These are phyloP conservation scores for Trichoderma oligosporum DNA, from an alignment of 2,329 filamentous ascomycete species.

Conservation along the genomic window DNA sequence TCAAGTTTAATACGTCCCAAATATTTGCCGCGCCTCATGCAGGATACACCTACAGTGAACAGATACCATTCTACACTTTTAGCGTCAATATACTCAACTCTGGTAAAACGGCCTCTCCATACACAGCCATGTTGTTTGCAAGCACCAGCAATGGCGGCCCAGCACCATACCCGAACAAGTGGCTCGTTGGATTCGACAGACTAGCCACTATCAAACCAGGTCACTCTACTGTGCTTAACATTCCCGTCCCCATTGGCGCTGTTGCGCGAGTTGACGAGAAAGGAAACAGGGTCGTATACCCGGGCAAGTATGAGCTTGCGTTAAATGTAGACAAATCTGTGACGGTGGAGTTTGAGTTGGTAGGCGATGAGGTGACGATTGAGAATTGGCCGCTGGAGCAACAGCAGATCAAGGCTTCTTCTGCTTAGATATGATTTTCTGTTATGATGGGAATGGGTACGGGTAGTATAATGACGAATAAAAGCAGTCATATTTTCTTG, in stretches of 20 bases:
- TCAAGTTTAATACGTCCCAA: slow-evolving; percentile 15
- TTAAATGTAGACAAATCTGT: slow-evolving; percentile 43
- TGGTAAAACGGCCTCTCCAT: slow-evolving; percentile 47
- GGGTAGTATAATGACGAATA: slow-evolving; percentile 5
- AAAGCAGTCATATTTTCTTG: neutral
- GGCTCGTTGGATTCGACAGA: slow-evolving; percentile 48
- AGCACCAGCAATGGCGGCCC: slow-evolving; percentile 43
- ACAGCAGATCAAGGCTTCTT: slow-evolving; percentile 4
- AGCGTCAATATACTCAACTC: slow-evolving; percentile 45
- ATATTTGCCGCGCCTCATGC: neutral
- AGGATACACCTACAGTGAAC: slow-evolving; percentile 13
- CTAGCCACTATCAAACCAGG: slow-evolving; percentile 37
- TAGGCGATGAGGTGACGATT: slow-evolving; percentile 30
- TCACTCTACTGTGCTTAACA: slow-evolving; percentile 24
- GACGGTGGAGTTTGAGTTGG: slow-evolving; percentile 43
- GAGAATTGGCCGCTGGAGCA: slow-evolving; percentile 8
- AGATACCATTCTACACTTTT: neutral
- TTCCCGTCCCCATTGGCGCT: slow-evolving; percentile 43
- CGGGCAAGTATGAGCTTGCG: slow-evolving; percentile 47
- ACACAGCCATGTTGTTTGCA: slow-evolving; percentile 49
- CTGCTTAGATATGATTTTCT: slow-evolving; percentile 1
- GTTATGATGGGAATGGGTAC: neutral
- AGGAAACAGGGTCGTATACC: slow-evolving; percentile 51
- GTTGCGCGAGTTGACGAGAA: slow-evolving; percentile 47
- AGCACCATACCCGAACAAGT: slow-evolving; percentile 49